phyloP scores from a whole-genome alignment of 805 yeast genomes.

The Candida berthetii region DNA sequence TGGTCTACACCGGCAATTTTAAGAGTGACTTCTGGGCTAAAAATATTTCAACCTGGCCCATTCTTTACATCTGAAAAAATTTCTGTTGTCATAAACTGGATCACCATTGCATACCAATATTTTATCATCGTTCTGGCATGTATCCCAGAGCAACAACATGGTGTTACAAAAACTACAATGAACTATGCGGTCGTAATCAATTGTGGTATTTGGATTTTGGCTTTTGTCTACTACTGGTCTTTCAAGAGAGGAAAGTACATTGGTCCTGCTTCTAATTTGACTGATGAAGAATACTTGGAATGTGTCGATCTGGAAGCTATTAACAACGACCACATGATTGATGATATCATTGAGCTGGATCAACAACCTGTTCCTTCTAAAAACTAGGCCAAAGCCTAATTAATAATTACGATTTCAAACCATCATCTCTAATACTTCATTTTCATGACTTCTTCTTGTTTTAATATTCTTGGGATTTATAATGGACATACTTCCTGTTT shows the following conservation, averaged over 20 bases:
- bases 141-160: constrained; percentile 44
- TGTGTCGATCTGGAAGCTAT: not conserved
- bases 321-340: not conserved
- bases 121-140: constrained; percentile 49
- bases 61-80: constrained; percentile 48
- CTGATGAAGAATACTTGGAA: constrained; percentile 11
- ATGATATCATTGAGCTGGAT: not conserved
- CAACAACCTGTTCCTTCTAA: too few species aligned
- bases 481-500: too few species aligned
- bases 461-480: too few species aligned
- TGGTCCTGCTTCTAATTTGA: constrained; percentile 38
- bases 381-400: too few species aligned
- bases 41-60: constrained; percentile 54
- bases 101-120: constrained; percentile 39
- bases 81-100: constrained; percentile 38
- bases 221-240: constrained; percentile 40
- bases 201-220: constrained; percentile 48
- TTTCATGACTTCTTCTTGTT: too few species aligned
- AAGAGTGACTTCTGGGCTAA: constrained; percentile 36
- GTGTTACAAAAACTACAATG: constrained; percentile 37
- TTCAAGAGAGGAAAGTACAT: constrained; percentile 46
- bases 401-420: too few species aligned
- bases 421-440: too few species aligned
- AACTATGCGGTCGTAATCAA: constrained; percentile 62
- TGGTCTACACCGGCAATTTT: constrained; percentile 29